Evolutionary conservation across 2,329 filamentous ascomycete species (phyloP).

Genomic region (Colletotrichum tamarilloi): DNA sequence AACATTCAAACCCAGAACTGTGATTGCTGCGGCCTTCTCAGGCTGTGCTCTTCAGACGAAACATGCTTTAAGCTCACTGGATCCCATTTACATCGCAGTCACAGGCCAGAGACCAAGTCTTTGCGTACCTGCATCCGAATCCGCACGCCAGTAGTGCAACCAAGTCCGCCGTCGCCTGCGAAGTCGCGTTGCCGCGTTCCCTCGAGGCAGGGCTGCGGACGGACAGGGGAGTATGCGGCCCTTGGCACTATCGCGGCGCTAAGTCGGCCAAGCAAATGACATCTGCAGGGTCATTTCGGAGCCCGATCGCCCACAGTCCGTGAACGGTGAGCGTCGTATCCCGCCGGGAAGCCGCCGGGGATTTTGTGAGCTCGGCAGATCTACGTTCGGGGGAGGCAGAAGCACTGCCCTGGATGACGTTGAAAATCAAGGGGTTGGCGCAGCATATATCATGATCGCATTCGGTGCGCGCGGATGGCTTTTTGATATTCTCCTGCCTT

Average conservation of each 20-base stretch:
- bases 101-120: neutral
- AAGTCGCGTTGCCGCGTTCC: neutral
- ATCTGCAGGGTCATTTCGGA: neutral
- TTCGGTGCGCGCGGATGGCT: neutral
- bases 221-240: neutral
- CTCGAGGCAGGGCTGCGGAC: neutral
- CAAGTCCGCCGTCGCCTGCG: neutral
- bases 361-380: neutral
- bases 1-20: neutral
- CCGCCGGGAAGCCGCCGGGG: neutral
- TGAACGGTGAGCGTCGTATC: neutral
- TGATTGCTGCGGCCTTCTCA: neutral
- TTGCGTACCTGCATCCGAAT: neutral
- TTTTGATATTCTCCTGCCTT: neutral
- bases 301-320: neutral
- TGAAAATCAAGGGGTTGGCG: neutral
- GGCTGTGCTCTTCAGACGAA: slow-evolving; percentile 28
- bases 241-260: neutral
- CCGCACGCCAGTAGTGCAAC: neutral
- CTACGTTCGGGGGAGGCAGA: neutral
- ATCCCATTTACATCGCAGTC: neutral
- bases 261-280: slow-evolving; percentile 7
- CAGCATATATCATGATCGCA: neutral
- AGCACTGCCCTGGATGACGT: neutral
- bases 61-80: slow-evolving; percentile 6